Evolutionary conservation across 2,329 filamentous ascomycete genomes (phyloP), one percentile per base, ranked within the genome.

Genomic region (Aureobasidium uvarum): DNA sequence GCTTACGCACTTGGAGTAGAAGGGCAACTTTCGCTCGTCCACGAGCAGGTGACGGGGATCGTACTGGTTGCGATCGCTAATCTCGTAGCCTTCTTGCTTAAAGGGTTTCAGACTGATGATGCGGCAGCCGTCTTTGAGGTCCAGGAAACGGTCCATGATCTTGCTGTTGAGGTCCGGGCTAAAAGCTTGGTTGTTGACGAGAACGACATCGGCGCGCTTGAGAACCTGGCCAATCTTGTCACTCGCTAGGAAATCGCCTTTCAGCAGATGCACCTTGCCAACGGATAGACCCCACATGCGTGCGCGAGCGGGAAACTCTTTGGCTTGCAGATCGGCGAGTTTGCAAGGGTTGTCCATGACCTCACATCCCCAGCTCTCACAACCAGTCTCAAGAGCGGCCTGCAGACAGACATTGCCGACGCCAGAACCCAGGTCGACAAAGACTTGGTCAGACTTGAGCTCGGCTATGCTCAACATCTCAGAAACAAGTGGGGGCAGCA

Each of bases 131-230:
- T 90, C 84, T 78, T 97, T 98, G 68, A 98, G 81, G 73, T 99
- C 95, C 67, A 99, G 81, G 73, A 99, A 98, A 80, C 96, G 91
- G 71, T 91, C 87, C 70, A 94, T 86, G 52, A 99, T 82, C 68
- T 87, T 86, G 73, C 91, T 89, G 77, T 98, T 99, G 64, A 97
- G 85, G 71, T 89, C 84, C 16, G 93, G 89, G 6, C 89, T 93
- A 77, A 99, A 99, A 2, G 92, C 95, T 78, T 98, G 93, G 78
- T 99, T 99, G 81, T 99, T 99, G 72, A 98, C 94, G 31, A 99
- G 84, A 20, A 99, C 86, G n/a, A 98, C 93, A 74, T 99, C 95
- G 1, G 95, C 94, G 64, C 88, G 86, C 75, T 89, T 89, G 58
- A 99, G 83, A 8, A 88, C 88, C 28, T 86, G 83, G 67, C 88